Evolutionary conservation across 2,329 filamentous ascomycete species (phyloP).

Genomic region (Trichophyton rubrum): DNA sequence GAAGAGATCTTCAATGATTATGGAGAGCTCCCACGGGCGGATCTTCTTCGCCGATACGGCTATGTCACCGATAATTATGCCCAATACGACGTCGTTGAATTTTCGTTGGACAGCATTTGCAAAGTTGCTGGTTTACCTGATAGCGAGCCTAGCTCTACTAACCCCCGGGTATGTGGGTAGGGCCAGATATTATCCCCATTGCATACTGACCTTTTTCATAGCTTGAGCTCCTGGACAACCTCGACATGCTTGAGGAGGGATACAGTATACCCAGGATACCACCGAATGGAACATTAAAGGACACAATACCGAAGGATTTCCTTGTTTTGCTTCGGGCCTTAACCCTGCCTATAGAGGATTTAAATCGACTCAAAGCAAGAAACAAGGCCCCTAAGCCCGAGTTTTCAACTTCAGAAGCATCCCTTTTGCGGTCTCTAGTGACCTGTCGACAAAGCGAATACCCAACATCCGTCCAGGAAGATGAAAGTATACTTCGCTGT

Average conservation of each 20-base stretch:
- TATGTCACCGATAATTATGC: slow-evolving; percentile 71
- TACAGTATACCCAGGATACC: slow-evolving; percentile 47
- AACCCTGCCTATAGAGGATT: slow-evolving; percentile 21
- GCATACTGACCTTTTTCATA: slow-evolving; percentile 10
- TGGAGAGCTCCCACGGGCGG: slow-evolving; percentile 68
- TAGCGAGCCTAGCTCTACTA: slow-evolving; percentile 18
- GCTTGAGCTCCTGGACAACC: slow-evolving; percentile 48
- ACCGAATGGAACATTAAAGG: slow-evolving; percentile 17
- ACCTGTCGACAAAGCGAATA: slow-evolving; percentile 36
- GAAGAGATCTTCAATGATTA: slow-evolving; percentile 84
- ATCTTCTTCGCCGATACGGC: slow-evolving; percentile 72
- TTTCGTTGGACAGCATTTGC: slow-evolving; percentile 51
- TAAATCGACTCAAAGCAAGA: slow-evolving; percentile 24
- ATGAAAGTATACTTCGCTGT: slow-evolving; percentile 31
- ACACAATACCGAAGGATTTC: slow-evolving; percentile 30
- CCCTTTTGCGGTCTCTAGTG: slow-evolving; percentile 25
- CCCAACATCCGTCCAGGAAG: slow-evolving; percentile 40
- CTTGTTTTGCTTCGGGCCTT: slow-evolving; percentile 28
- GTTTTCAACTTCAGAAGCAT: slow-evolving; percentile 19
- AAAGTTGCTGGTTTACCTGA: slow-evolving; percentile 24
- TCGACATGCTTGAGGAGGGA: slow-evolving; percentile 56
- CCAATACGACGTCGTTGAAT: slow-evolving; percentile 70
- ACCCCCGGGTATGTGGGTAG: slow-evolving; percentile 21
- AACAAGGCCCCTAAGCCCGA: slow-evolving; percentile 27
- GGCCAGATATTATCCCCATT: background rate